Evolutionary conservation across 2,329 filamentous ascomycete genomes (phyloP), one percentile per base, ranked within the genome.

Genomic region (Ophiocordyceps sinensis): DNA sequence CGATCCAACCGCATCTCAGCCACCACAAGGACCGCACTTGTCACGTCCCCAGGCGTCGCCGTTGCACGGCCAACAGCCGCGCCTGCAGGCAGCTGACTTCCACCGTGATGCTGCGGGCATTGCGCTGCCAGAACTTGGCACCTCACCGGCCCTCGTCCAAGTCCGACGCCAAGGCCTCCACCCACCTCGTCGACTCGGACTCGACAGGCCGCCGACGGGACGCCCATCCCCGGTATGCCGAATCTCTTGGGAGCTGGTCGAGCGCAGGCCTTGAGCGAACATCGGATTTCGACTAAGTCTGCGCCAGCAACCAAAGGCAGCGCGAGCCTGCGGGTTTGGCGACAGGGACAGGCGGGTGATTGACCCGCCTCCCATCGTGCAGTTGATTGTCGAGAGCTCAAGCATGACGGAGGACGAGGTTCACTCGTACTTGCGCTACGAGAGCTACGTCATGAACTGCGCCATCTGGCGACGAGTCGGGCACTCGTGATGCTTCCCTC

Each of bases 301-400:
- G 46, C 78, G 85, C 39, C 85, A 91, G 57, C 84, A 89, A 53
- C 85, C 85, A 9, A 68, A 77, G 15, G 83, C 83, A 1, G 85
- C 85, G 41, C 71, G 85, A 49, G 84, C 83, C 35, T 91, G 85
- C 52, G 85, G 85, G 1, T 89, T 87, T 56, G 85, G 85, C 45
- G 85, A 89, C 59, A 71, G 84, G 47, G 85, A 91, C 54, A 75
- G 85, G 32, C 73, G 85, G 46, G 83, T 87, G 14, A 84, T 91
- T 47, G 85, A 91, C 53, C 85, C 85, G 34, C 85, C 85, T 3
- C 85, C 85, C 13, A 89, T 91, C 52, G 73, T 91, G 19, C 78
- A 89, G 54, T 71, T 89, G 37, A 65, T 68, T 26, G 73, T 86
- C 42, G 73, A 76, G 40, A 73, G 80, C 45, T 67, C 73, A 1